Evolutionary conservation across 2,329 filamentous ascomycete species (phyloP).

Genomic region (Xylaria digitata): DNA sequence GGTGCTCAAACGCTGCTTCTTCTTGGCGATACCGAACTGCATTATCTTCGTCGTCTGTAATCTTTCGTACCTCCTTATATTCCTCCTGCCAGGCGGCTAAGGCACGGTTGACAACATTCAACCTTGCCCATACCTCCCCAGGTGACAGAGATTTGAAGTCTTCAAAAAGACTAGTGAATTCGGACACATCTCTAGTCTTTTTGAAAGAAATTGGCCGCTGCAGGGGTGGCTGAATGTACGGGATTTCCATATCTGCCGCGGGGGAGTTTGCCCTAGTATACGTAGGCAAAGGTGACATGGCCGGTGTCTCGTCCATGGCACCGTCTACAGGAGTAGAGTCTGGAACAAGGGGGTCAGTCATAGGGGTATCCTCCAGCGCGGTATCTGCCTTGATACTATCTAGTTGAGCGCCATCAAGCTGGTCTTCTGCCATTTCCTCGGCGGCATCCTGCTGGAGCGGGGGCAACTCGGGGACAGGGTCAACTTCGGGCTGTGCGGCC

Average conservation of each 20-base stretch:
- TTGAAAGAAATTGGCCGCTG: conserved; percentile 58
- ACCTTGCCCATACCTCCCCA: conserved; percentile 58
- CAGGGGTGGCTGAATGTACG: conserved; percentile 26
- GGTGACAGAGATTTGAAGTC: conserved; percentile 62
- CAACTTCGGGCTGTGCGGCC: conserved; percentile 35
- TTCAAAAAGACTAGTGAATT: conserved; percentile 61
- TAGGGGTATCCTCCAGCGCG: conserved; percentile 41
- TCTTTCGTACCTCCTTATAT: conserved; percentile 61
- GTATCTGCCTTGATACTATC: conserved; percentile 33
- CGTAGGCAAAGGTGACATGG: conserved; percentile 40
- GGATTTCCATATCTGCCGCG: conserved; percentile 46
- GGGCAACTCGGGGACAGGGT: conserved; percentile 34
- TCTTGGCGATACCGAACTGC: conserved; percentile 62
- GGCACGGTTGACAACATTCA: conserved; percentile 59
- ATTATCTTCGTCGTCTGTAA: conserved; percentile 69
- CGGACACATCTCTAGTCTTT: conserved; percentile 62
- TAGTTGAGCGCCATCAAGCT: conserved; percentile 25
- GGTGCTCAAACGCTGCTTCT: conserved; percentile 54
- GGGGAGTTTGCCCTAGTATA: conserved; percentile 54
- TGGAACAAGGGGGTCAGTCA: conserved; percentile 44
- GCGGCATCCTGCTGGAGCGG: conserved; percentile 24
- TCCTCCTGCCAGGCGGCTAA: conserved; percentile 66
- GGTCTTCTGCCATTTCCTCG: conserved; percentile 34
- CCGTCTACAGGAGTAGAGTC: conserved; percentile 44
- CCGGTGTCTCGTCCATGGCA: conserved; percentile 50